Base-by-base conservation (phyloP, 495 filamentous ascomycete genomes). In the Trichoderma reesei region DNA sequence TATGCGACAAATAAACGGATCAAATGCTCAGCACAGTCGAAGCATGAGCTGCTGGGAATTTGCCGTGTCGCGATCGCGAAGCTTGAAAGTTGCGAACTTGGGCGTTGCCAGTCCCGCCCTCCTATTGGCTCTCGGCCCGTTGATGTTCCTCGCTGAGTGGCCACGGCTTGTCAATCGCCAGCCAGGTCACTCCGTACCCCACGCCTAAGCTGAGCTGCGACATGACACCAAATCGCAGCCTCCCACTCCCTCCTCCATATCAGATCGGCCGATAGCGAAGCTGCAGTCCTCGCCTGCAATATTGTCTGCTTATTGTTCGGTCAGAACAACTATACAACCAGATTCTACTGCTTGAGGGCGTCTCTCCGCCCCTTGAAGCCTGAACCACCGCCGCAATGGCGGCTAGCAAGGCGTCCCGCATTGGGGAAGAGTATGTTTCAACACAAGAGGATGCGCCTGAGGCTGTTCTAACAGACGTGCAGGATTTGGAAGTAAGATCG, bases 401-500 rank as follows among this genome's bases (percentile, higher is more conserved):
- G 68, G 87, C 91, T 59, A 88, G 85, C 42, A 97, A 96, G 81
- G 90, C 91, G 67, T 90, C 90, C 66, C 88, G 94, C 68, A 82
- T 96, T 73, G 94, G 94, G 72, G 94, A 98, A 87, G 95, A 98
- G 94, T 98, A 84, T 81, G 92, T 82, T 39, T 44, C 10, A 63
- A 16, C 46, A 20, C 41, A 61, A 51, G n/a, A 18, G 37, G 10
- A 48, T 41, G 3, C 41, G 51, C 41, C 56, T 62, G 64, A 66
- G 67, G 66, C 63, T 74, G 71, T 72, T 78, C 69, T 72, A 71
- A 71, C 62, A 62, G 51, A 64, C 9, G 14, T 56, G 66, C 70
- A 98, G 94, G 76, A 88, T 96, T 67, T 98, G 94, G 94, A 98
- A 98, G 92, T 96, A 83, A 85, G 91, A 83, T n/a, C 61, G 34